Percentiles rank a stretch among this genome's conserved stretches.
Conservation (phyloP, 345 rosid genomes). For the Eucalyptus viminalis region DNA sequence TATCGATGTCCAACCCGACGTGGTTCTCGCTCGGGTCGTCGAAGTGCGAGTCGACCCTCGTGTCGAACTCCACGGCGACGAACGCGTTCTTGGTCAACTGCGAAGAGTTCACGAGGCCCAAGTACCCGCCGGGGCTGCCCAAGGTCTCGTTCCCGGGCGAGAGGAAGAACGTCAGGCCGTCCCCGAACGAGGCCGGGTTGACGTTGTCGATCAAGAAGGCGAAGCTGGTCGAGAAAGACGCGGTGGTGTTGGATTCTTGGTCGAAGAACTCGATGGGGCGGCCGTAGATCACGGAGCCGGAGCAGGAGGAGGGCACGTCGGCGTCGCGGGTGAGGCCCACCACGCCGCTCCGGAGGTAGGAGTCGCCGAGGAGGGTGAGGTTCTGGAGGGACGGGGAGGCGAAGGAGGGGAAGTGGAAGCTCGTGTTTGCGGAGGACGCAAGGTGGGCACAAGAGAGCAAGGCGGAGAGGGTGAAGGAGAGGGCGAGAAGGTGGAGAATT, state of each 20-base stretch:
- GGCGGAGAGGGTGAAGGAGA: background rate
- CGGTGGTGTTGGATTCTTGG: conserved; percentile 56
- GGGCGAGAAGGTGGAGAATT: conserved; percentile 21
- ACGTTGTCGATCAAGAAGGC: conserved; percentile 53
- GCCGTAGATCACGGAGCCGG: conserved; percentile 65
- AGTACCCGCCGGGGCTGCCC: conserved; percentile 69
- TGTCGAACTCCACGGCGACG: conserved; percentile 84
- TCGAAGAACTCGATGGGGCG: conserved; percentile 61
- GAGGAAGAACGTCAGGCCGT: conserved; percentile 80
- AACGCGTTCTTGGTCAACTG: conserved; percentile 59
- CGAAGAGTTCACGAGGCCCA: conserved; percentile 81
- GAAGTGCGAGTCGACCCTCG: conserved; percentile 49
- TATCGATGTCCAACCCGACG: conserved; percentile 65
- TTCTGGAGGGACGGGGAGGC: conserved; percentile 50
- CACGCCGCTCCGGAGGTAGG: conserved; percentile 68
- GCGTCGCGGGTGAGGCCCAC: conserved; percentile 80
- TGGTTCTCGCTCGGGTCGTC: conserved; percentile 66
- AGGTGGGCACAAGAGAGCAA: background rate
- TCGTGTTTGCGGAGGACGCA: conserved; percentile 2
- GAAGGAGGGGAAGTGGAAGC: conserved; percentile 25
- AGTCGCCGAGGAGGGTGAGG: conserved; percentile 89
- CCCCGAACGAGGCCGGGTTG: conserved; percentile 63
- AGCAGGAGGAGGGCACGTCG: conserved; percentile 77
- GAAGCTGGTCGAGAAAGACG: conserved; percentile 77
- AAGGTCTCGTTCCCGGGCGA: conserved; percentile 60